Conservation (phyloP, 371 early-diverging fungal species). For the Rhizopus microsporus region DNA sequence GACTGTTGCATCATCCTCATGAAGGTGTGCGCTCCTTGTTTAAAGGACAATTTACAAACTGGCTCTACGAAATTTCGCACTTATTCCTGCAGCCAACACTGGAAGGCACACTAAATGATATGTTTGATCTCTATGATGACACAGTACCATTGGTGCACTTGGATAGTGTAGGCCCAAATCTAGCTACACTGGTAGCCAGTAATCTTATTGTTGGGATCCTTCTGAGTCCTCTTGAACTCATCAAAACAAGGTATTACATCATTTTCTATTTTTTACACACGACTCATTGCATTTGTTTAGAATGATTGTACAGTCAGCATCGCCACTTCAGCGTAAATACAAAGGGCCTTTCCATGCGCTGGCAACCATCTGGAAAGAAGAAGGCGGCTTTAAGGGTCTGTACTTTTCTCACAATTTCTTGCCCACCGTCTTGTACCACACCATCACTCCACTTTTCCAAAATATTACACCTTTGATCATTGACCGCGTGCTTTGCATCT, state of each 20-base stretch:
- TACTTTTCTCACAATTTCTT: conserved; percentile 70
- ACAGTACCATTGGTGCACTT: conserved; percentile 74
- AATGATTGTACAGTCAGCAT: conserved; percentile 73
- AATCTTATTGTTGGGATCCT: conserved; percentile 70
- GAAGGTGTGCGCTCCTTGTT: conserved; percentile 69
- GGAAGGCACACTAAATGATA: conserved; percentile 75
- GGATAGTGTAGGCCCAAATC: conserved; percentile 65
- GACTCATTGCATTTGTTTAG: conserved; percentile 11
- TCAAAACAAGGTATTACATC: conserved; percentile 64
- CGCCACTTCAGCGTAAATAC: conserved; percentile 78
- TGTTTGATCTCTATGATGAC: conserved; percentile 78
- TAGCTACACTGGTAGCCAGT: conserved; percentile 71
- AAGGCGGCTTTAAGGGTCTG: conserved; percentile 76
- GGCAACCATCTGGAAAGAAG: conserved; percentile 71
- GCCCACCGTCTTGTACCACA: conserved; percentile 78
- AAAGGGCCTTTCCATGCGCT: conserved; percentile 74
- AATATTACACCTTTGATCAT: conserved; percentile 71
- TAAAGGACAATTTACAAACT: conserved; percentile 76
- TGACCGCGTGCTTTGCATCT: conserved; percentile 69
- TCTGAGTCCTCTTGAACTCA: conserved; percentile 80
- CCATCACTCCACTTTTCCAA: conserved; percentile 73
- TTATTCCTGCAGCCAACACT: conserved; percentile 78
- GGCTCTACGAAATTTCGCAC: conserved; percentile 74
- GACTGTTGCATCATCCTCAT: conserved; percentile 57
- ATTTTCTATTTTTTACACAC: background rate